Conservation (phyloP, 2,329 filamentous ascomycete species). For the Xylaria sp. region DNA sequence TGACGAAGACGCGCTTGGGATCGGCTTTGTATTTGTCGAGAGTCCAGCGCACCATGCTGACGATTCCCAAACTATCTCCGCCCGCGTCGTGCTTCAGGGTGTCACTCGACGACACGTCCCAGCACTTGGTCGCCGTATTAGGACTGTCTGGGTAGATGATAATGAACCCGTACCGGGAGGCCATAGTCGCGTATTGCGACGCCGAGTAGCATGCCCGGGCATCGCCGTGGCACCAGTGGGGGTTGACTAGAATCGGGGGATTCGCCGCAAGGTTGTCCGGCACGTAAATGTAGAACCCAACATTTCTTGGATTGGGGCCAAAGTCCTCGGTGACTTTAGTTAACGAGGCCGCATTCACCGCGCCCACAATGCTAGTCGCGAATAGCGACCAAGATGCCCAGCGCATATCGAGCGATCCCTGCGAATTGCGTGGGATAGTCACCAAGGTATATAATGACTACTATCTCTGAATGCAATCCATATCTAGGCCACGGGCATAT, state of each 20-base stretch:
- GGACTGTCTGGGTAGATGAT: conserved; percentile 41
- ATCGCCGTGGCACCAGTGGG: conserved; percentile 63
- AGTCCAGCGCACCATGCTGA: conserved; percentile 46
- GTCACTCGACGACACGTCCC: conserved; percentile 59
- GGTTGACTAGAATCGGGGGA: conserved; percentile 60
- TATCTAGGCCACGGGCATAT: background rate
- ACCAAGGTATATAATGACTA: background rate
- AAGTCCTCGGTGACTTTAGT: conserved; percentile 41
- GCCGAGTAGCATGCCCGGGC: conserved; percentile 55
- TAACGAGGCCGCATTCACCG: conserved; percentile 35
- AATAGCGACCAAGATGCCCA: conserved; percentile 17
- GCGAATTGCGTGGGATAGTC: background rate
- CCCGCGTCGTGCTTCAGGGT: conserved; percentile 44
- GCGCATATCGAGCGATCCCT: conserved; percentile 16
- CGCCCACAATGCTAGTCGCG: background rate
- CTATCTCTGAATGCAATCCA: background rate
- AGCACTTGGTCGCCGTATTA: conserved; percentile 54
- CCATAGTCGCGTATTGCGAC: conserved; percentile 59
- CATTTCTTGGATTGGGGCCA: conserved; percentile 56
- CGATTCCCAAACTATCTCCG: conserved; percentile 47
- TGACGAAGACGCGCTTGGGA: conserved; percentile 40
- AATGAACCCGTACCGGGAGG: conserved; percentile 52
- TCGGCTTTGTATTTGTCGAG: conserved; percentile 43
- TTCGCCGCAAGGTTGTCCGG: conserved; percentile 48
- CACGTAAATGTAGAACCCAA: conserved; percentile 59